Percentiles rank a stretch among this genome's conserved stretches.
Evolutionary conservation across 768 basidiomycete genomes (phyloP).

Genomic region (Hericium erinaceus): DNA sequence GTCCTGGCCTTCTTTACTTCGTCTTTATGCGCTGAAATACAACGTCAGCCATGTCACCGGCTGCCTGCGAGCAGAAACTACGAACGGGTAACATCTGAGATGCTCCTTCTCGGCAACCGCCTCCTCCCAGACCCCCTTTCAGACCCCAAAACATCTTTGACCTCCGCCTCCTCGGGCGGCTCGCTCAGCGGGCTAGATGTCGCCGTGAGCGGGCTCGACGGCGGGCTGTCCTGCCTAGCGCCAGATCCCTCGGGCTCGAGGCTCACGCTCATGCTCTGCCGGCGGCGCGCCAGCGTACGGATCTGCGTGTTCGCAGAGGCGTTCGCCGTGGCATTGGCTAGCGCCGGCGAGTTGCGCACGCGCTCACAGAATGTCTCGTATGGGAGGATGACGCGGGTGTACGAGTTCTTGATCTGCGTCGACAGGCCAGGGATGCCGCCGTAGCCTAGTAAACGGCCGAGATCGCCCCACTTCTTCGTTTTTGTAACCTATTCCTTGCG

Average conservation of each 20-base stretch:
- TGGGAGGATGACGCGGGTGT: slow-evolving; percentile 86
- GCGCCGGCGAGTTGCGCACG: slow-evolving; percentile 53
- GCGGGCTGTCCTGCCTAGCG: slow-evolving; percentile 37
- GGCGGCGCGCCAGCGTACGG: background rate
- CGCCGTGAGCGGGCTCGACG: slow-evolving; percentile 67
- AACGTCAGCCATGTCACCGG: background rate
- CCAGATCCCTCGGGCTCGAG: slow-evolving; percentile 12
- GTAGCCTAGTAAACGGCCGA: slow-evolving; percentile 79
- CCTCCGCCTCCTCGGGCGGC: slow-evolving; percentile 68
- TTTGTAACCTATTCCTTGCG: slow-evolving; percentile 57
- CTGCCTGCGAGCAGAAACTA: background rate
- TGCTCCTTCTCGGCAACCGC: slow-evolving; percentile 43
- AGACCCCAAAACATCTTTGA: slow-evolving; percentile 40
- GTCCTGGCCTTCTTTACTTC: background rate
- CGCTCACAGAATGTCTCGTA: slow-evolving; percentile 86
- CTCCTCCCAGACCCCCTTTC: slow-evolving; percentile 32
- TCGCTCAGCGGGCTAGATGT: slow-evolving; percentile 75
- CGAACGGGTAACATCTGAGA: slow-evolving; percentile 27
- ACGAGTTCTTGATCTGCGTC: slow-evolving; percentile 84
- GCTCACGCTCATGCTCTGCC: background rate
- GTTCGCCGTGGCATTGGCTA: slow-evolving; percentile 21
- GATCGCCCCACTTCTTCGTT: slow-evolving; percentile 79
- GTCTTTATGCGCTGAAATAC: background rate
- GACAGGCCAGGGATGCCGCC: slow-evolving; percentile 74
- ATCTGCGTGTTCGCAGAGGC: slow-evolving; percentile 47